Base-by-base conservation (phyloP, 2,329 filamentous ascomycete species). In the Alternaria conjuncta region DNA sequence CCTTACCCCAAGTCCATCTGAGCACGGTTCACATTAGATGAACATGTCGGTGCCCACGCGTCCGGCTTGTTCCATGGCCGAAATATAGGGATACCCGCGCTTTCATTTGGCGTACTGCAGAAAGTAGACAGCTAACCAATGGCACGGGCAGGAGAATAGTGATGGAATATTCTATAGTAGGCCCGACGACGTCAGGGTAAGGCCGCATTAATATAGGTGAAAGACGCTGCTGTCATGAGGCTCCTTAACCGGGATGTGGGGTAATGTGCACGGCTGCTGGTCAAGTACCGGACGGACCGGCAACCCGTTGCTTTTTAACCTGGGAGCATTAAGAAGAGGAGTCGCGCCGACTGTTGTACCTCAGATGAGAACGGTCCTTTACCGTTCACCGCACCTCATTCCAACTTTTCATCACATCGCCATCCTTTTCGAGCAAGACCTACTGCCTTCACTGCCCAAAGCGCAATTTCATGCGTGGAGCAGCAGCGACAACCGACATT, bases 141-240 rank as follows among this genome's bases (percentile, higher is more conserved):
- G 45, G 63, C 9, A 18, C 9, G 47, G 20, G 50, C 64, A 61
- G 63, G 64, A 67, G 66, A 68, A 69, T 44, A 43, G 36, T 50
- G 45, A 41, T 54, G 65, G 68, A 74, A 70, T 41, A 36, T 71
- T 73, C 71, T 64, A 73, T 70, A 74, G 63, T 71, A 66, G 49
- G 64, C 44, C 62, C 55, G 53, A 58, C 60, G 57, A 62, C 57
- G 59, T 63, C 53, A 55, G 57, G 41, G 13, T 49, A 65, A 63
- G 55, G 58, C 60, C 60, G 58, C 21, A 21, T 65, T 64, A 69
- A 69, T 71, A 63, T 67, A 67, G 18, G n/a, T 59, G 61, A 47
- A 61, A 43, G 58, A 59, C 20, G 43, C 20, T 23, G 12, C 26
- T 63, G 57, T 57, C 51, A 55, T 66, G 55, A 63, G 58, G 60